A percentile compares a stretch with the other conserved stretches of the same genome.
These are phyloP conservation scores for Ceratobasidium sp. DNA, from an alignment of 1,284 basidiomycete genomes.

Conservation along the genomic window DNA sequence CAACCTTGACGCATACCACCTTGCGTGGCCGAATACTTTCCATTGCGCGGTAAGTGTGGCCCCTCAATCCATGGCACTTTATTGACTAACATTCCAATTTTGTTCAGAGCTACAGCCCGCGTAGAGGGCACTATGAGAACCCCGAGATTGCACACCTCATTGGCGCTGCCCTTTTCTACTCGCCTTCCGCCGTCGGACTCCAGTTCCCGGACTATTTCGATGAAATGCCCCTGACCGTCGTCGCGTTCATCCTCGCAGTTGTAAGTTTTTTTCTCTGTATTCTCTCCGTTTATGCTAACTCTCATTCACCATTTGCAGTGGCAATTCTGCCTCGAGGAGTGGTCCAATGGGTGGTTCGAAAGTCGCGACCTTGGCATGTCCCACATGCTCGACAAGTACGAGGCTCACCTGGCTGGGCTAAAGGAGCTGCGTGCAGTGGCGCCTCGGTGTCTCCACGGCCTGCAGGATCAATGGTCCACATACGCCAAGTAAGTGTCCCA, in stretches of 20 bases:
- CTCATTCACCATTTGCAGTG: background rate
- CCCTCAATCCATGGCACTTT: background rate
- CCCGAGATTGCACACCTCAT: background rate
- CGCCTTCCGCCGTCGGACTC: background rate
- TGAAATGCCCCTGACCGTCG: conserved; percentile 7
- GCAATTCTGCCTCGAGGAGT: conserved; percentile 31
- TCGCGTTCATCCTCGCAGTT: conserved; percentile 14
- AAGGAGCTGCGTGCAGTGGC: background rate
- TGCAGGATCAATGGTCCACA: background rate
- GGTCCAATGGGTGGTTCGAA: background rate
- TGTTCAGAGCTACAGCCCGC: too few species aligned
- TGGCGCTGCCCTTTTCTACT: background rate
- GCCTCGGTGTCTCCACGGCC: background rate
- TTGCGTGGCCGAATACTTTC: conserved; percentile 16
- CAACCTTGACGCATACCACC: conserved; percentile 14
- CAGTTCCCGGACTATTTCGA: conserved; percentile 12
- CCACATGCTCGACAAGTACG: conserved; percentile 25
- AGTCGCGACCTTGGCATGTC: background rate
- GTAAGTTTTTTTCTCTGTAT: conserved; percentile 8
- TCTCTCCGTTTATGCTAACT: background rate
- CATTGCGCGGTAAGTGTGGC: conserved; percentile 15
- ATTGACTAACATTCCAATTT: too few species aligned
- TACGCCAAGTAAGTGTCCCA: background rate
- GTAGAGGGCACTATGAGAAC: background rate
- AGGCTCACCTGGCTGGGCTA: conserved; percentile 25